These are phyloP conservation scores for Yamadazyma aaseri DNA, from an alignment of 1,139 yeast species.

Conservation along the genomic window DNA sequence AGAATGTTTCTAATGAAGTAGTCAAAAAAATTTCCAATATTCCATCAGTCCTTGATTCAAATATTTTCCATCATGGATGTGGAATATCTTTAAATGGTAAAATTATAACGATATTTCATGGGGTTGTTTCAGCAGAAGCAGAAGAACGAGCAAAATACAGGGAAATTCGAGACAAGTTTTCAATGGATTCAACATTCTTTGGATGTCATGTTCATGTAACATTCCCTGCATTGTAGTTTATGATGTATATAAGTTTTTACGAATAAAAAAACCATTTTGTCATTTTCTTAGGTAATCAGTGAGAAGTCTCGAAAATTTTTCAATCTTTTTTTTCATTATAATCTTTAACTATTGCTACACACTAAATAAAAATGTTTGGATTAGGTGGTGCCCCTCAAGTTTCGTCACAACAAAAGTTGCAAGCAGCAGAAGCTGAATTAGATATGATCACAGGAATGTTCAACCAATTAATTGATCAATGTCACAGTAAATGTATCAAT, in stretches of 20 bases:
- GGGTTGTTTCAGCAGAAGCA: slow-evolving; percentile 32
- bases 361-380: slow-evolving; percentile 54
- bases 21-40: slow-evolving; percentile 22
- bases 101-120: slow-evolving; percentile 39
- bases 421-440: slow-evolving; percentile 83
- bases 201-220: slow-evolving; percentile 40
- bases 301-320: slow-evolving; percentile 3
- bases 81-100: slow-evolving; percentile 36
- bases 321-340: too few relatives aligned
- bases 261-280: neutral
- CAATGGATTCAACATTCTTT: slow-evolving; percentile 25
- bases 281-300: slow-evolving; percentile 1
- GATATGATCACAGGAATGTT: slow-evolving; percentile 98
- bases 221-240: slow-evolving; percentile 27
- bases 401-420: slow-evolving; percentile 70
- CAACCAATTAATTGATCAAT: slow-evolving; percentile 78
- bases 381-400: slow-evolving; percentile 80
- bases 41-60: slow-evolving; percentile 29
- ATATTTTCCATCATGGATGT: slow-evolving; percentile 34
- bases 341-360: slow-evolving; percentile 5
- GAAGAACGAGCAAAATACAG: slow-evolving; percentile 28
- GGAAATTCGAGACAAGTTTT: slow-evolving; percentile 19
- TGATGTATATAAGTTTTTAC: neutral
- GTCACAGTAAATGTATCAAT: slow-evolving; percentile 86
- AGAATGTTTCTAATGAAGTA: slow-evolving; percentile 22